Evolutionary conservation across 176 grass and related monocot genomes (phyloP).

Genomic region (Bolboschoenus planiculmis): DNA sequence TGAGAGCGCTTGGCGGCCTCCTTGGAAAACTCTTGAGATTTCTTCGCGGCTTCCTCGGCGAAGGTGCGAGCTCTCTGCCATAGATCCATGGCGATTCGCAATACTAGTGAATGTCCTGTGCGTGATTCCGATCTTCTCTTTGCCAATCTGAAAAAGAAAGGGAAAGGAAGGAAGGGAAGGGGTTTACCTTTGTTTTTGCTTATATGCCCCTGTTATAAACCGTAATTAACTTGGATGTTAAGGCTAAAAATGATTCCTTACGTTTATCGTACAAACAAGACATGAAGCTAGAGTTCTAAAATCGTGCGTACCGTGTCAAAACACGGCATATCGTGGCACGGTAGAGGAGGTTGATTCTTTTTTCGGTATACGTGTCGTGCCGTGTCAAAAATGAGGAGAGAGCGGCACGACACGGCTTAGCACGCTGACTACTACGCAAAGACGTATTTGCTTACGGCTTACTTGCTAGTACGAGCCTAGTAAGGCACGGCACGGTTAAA

Average conservation of each 20-base stretch:
- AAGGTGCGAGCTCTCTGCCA: slow-evolving; percentile 78
- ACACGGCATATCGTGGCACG: too few species aligned
- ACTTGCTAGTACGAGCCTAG: too few species aligned
- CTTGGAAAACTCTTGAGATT: slow-evolving; percentile 83
- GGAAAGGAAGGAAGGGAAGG: neutral
- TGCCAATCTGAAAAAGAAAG: neutral
- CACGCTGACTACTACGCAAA: too few species aligned
- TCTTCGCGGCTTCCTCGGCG: slow-evolving; percentile 88
- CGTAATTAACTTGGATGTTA: neutral
- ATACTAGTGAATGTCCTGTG: neutral
- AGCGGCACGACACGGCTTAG: too few species aligned
- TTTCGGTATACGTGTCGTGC: too few species aligned
- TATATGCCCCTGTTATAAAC: neutral
- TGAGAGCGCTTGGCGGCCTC: slow-evolving; percentile 72
- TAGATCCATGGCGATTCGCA: slow-evolving; percentile 58
- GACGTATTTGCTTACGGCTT: too few species aligned
- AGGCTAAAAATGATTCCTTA: neutral
- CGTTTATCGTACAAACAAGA: too few species aligned
- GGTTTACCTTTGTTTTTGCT: slow-evolving; percentile 1
- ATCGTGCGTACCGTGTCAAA: too few species aligned
- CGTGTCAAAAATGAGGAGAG: too few species aligned
- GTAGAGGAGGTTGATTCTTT: too few species aligned
- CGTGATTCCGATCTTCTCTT: slow-evolving; percentile 1
- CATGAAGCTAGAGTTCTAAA: too few species aligned
- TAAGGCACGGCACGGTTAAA: too few species aligned